A percentile compares a stretch with the other conserved stretches of the same genome.
Evolutionary conservation across 805 yeast species (phyloP).

Genomic region (Monosporozyma solicola): DNA sequence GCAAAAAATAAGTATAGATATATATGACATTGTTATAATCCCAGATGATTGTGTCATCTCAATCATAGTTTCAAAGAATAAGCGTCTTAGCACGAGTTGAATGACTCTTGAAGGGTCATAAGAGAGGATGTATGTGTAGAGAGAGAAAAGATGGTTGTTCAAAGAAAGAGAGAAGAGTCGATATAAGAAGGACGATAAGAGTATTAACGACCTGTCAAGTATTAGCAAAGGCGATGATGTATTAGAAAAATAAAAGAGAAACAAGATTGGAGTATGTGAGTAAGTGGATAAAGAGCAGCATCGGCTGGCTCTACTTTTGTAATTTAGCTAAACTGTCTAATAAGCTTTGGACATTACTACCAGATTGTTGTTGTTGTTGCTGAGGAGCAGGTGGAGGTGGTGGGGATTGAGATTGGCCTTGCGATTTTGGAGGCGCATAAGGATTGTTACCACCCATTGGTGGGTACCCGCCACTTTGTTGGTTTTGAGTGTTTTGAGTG

Average conservation of each 20-base stretch:
- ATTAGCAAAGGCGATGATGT: background rate
- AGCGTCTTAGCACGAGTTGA: background rate
- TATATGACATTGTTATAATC: background rate
- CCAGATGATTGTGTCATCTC: background rate
- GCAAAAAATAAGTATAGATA: background rate
- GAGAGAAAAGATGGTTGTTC: background rate
- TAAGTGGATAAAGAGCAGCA: background rate
- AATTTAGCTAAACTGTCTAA: constrained; percentile 33
- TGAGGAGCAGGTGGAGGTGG: constrained; percentile 4
- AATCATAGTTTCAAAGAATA: background rate
- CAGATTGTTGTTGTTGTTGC: constrained; percentile 6
- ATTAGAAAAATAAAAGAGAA: background rate
- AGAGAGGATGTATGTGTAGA: background rate
- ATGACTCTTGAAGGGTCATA: background rate
- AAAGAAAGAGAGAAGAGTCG: background rate
- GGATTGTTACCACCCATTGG: background rate
- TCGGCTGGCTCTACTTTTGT: constrained; percentile 18
- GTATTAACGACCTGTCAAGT: background rate
- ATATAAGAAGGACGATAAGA: background rate
- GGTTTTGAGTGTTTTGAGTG: constrained; percentile 27
- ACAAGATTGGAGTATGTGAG: background rate
- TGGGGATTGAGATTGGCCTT: constrained; percentile 4
- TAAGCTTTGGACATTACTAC: constrained; percentile 31
- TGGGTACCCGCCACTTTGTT: constrained; percentile 11
- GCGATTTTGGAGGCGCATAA: constrained; percentile 9